A percentile compares a stretch with the other conserved stretches of the same genome.
Conservation (phyloP, 108 stramenopile genomes). For the Ochromonas danica region DNA sequence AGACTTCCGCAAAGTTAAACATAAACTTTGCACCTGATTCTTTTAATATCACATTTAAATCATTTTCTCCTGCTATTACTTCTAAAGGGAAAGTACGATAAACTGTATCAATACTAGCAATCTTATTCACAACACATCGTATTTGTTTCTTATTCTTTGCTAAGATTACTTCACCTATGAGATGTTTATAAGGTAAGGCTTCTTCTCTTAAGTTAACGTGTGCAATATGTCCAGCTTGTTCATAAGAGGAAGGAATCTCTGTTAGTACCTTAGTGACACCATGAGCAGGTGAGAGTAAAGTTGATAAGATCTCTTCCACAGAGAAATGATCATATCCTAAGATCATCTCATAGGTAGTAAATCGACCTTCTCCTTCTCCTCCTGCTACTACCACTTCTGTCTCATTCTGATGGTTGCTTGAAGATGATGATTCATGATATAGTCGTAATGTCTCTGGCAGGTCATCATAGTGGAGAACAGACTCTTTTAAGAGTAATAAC, state of each 20-base stretch:
- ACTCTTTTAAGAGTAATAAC: too few species aligned
- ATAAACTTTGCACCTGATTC: conserved; percentile 81
- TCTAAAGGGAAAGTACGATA: conserved; percentile 95
- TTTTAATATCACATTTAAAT: conserved; percentile 63
- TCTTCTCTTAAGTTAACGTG: conserved; percentile 90
- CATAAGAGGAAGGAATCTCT: conserved; percentile 84
- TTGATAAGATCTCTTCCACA: conserved; percentile 70
- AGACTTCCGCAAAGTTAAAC: conserved; percentile 88
- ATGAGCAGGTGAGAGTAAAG: conserved; percentile 61
- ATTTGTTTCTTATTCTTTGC: conserved; percentile 83
- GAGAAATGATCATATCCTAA: conserved; percentile 60
- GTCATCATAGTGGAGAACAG: too few species aligned
- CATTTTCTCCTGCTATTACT: conserved; percentile 74
- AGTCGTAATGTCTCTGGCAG: too few species aligned
- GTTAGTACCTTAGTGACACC: conserved; percentile 18
- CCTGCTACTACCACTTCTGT: too few species aligned
- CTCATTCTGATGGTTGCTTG: too few species aligned
- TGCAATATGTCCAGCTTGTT: conserved; percentile 84
- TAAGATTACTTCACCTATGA: conserved; percentile 84
- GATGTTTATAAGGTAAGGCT: conserved; percentile 75
- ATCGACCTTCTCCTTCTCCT: too few species aligned
- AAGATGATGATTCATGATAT: too few species aligned
- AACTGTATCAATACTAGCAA: conserved; percentile 80
- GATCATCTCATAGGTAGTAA: background rate
- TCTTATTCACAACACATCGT: conserved; percentile 87